Conservation (phyloP, 495 filamentous ascomycete genomes). For the Aspergillus carlsbadensis region DNA sequence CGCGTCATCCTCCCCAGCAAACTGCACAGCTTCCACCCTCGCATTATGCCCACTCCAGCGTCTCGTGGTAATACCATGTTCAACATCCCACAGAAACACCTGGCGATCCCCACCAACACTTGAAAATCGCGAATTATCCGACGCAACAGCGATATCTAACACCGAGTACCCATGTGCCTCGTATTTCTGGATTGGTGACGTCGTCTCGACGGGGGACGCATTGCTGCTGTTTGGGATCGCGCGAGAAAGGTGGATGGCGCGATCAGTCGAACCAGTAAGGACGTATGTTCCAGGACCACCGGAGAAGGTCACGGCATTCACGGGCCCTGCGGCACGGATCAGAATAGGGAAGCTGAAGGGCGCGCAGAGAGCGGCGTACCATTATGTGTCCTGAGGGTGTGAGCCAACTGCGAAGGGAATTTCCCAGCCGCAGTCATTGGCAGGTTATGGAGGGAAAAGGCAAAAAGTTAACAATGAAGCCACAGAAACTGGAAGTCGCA, state of each 20-base stretch:
- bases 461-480: not conserved
- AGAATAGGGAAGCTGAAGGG: not conserved
- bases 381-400: conserved; percentile 49
- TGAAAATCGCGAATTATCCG: conserved; percentile 77
- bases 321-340: conserved; percentile 26
- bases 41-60: conserved; percentile 73
- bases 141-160: conserved; percentile 71
- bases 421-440: conserved; percentile 32
- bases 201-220: conserved; percentile 36
- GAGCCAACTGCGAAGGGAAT: conserved; percentile 36
- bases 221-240: conserved; percentile 47
- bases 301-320: conserved; percentile 44
- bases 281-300: conserved; percentile 50
- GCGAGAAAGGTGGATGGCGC: conserved; percentile 79
- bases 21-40: conserved; percentile 73
- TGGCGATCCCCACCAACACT: conserved; percentile 82
- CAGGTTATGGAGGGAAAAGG: not conserved
- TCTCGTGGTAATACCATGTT: conserved; percentile 67
- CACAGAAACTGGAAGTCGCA: not conserved
- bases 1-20: conserved; percentile 67
- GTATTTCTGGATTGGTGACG: conserved; percentile 76
- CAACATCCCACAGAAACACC: conserved; percentile 93
- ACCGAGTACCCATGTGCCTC: conserved; percentile 88
- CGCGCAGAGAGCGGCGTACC: conserved; percentile 24
- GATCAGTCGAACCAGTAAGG: conserved; percentile 84